Base-by-base conservation (phyloP, 441 rosid genomes). In the Bocquillonia castaneifolia region DNA sequence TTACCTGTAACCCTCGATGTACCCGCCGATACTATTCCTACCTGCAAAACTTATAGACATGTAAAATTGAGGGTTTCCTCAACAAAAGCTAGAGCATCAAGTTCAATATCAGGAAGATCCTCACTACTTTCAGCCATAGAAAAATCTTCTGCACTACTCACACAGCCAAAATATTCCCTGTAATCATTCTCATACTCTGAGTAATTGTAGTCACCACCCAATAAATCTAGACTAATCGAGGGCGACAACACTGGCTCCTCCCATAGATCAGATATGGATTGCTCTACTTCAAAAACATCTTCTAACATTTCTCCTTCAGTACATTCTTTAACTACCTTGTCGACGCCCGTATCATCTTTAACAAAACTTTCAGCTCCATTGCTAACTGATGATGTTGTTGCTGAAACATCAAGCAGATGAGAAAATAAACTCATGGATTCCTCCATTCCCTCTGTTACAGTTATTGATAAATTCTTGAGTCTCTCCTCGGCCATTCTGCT, bases 391-490 rank as follows among this genome's bases (percentile, higher is more conserved):
- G 72, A 61, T 47, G 73, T 57, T 22, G 76, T 59, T 5, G 64
- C 23, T 14, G 72, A 57, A 22, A 67, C 66, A 63, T 76, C 84
- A n/a, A 84, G 88, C 70, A 82, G 79, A 48, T 56, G 83, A 28
- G 61, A 63, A 48, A 65, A 64, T 31, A 32, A 72, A 2, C 39
- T 71, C 26, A 28, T 73, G 7, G 68, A 57, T 22, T 77, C 77
- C 59, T 66, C 77, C 0, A 62, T 47, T 20, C 0, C 66, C 12
- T 36, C 47, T 2, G 25, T 55, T 0, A 68, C 36, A 28, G 20
- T 45, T 15, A 54, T 18, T 0, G 59, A 9, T 70, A 51, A 52
- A n/a, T 42, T 68, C 66, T 55, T 63, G 8, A 67, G 47, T 61
- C 58, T 77, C 36, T 51, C 59, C 22, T 25, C 59, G 25, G 20